phyloP scores from a whole-genome alignment of 192 early-diverging fungal species.

The Mortierella alpina region DNA sequence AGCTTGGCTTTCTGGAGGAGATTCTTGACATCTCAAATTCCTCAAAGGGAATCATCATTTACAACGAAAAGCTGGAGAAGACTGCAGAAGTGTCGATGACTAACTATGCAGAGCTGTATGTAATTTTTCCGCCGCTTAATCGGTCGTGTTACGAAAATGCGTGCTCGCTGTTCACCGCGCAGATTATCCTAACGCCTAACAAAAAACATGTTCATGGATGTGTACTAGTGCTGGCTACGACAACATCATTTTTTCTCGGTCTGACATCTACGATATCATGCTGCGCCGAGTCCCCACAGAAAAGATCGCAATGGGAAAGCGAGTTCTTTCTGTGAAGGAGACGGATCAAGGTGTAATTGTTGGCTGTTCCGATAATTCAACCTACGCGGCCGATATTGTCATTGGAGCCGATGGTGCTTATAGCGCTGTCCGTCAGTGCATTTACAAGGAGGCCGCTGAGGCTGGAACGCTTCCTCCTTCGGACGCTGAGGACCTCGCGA shows the following conservation, averaged over 20 bases:
- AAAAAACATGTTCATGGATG: background rate
- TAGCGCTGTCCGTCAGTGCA: constrained; percentile 12
- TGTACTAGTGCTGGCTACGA: background rate
- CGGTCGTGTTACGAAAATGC: background rate
- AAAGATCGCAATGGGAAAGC: constrained; percentile 14
- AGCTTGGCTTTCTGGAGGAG: background rate
- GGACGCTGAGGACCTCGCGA: background rate
- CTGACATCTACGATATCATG: constrained; percentile 7
- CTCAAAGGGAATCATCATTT: background rate
- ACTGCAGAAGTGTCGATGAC: background rate
- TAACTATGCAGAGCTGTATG: background rate
- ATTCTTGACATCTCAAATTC: background rate
- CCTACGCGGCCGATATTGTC: constrained; percentile 22
- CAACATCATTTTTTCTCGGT: constrained; percentile 2
- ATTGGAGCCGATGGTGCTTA: constrained; percentile 44
- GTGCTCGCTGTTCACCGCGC: background rate
- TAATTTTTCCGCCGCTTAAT: background rate
- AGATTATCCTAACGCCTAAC: background rate
- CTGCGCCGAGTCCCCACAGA: background rate
- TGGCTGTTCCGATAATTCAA: constrained; percentile 22
- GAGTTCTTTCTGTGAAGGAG: constrained; percentile 10
- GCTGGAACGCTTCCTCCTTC: background rate
- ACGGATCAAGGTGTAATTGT: constrained; percentile 23
- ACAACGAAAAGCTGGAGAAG: background rate
- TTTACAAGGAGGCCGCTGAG: background rate